Conservation (phyloP, 2,329 filamentous ascomycete genomes). For the Fusarium sororula region DNA sequence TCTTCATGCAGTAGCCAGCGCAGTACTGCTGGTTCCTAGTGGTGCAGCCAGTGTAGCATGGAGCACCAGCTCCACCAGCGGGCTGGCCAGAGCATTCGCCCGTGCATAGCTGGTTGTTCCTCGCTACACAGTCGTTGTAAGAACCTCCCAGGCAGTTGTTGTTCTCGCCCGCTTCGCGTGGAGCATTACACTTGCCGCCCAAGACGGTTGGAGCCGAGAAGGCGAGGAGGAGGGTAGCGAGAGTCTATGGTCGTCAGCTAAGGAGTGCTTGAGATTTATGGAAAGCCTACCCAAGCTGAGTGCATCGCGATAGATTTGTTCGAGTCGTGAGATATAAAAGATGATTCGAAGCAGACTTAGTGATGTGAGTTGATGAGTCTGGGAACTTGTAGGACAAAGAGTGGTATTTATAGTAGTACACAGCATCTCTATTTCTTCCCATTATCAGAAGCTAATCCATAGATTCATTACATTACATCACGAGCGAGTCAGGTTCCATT, state of each 20-base stretch:
- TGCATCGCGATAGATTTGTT: neutral
- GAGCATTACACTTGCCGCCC: neutral
- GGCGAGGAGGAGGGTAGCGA: neutral
- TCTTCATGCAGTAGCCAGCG: neutral
- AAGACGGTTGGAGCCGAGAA: neutral
- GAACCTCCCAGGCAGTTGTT: neutral
- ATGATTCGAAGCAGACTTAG: neutral
- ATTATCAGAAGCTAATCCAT: too few species aligned
- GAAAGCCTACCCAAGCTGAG: neutral
- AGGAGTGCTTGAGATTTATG: accelerated
- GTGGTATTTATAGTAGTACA: neutral
- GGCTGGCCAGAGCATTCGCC: neutral
- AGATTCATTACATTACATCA: neutral
- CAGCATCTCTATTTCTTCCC: accelerated
- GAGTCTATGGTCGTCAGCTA: neutral
- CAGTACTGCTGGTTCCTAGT: neutral
- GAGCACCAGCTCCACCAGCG: neutral
- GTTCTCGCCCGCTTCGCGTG: neutral
- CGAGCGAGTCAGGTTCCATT: too few species aligned
- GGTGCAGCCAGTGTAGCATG: neutral
- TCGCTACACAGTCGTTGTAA: neutral
- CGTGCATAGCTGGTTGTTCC: neutral
- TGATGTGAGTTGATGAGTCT: neutral
- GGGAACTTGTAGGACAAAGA: accelerated
- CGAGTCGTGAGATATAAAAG: accelerated